A percentile compares a stretch with the other conserved stretches of the same genome.
Conservation (phyloP, 2,329 filamentous ascomycete species). For the Calonectria ilicicola region DNA sequence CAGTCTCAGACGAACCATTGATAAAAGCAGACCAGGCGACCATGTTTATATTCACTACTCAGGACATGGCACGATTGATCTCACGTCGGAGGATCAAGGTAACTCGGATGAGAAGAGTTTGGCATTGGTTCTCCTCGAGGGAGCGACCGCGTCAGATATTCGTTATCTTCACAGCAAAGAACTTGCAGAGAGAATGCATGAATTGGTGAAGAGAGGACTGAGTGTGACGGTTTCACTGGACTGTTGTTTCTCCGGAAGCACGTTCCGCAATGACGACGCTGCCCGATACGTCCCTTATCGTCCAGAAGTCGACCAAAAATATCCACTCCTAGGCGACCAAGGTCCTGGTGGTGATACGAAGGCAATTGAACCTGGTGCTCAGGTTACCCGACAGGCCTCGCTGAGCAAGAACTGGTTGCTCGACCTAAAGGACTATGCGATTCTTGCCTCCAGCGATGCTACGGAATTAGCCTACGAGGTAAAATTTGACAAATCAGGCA, state of each 20-base stretch:
- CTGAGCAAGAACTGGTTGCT: conserved; percentile 22
- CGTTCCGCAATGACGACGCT: conserved; percentile 3
- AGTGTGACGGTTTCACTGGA: conserved; percentile 31
- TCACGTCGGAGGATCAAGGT: neutral
- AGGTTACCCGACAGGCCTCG: neutral
- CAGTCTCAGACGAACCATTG: neutral
- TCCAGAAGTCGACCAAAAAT: neutral
- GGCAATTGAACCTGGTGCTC: neutral
- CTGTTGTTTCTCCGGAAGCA: conserved; percentile 32
- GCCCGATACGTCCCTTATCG: neutral
- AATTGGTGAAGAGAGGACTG: conserved; percentile 22
- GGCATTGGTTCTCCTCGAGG: conserved; percentile 21
- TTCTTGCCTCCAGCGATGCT: conserved; percentile 24
- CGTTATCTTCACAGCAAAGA: neutral
- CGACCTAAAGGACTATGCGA: conserved; percentile 20
- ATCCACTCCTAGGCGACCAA: neutral
- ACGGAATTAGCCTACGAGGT: conserved; percentile 20
- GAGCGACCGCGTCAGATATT: neutral
- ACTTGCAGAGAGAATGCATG: neutral
- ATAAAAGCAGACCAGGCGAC: neutral
- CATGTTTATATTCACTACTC: conserved; percentile 24
- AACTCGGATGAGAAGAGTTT: conserved; percentile 17
- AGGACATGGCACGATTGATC: conserved; percentile 14
- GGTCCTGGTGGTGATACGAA: neutral
- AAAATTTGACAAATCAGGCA: neutral